These are phyloP conservation scores for Trypanosoma theileri DNA, from an alignment of 208 protist genomes.

Conservation along the genomic window DNA sequence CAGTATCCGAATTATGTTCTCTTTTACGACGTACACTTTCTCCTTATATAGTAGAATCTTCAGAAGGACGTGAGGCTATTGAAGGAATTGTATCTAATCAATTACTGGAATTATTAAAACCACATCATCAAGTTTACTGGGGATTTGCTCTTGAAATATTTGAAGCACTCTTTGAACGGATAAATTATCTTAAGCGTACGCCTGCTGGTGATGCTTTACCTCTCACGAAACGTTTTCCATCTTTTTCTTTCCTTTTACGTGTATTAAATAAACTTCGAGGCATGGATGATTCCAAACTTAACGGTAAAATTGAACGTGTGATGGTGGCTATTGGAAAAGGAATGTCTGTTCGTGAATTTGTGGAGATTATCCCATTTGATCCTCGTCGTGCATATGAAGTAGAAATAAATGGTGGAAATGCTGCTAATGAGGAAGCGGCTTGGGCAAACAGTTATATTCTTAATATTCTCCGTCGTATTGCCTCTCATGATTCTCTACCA, in stretches of 20 bases:
- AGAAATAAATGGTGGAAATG: conserved; percentile 36
- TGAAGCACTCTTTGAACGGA: conserved; percentile 52
- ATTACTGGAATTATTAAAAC: conserved; percentile 74
- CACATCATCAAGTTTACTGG: conserved; percentile 76
- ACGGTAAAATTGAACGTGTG: conserved; percentile 70
- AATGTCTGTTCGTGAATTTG: conserved; percentile 79
- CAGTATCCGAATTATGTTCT: conserved; percentile 49
- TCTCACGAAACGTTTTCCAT: conserved; percentile 66
- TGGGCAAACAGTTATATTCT: conserved; percentile 82
- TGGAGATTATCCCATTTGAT: conserved; percentile 73
- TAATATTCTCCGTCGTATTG: conserved; percentile 70
- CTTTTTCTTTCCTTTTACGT: conserved; percentile 65
- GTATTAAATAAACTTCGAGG: conserved; percentile 85
- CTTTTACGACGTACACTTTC: conserved; percentile 71
- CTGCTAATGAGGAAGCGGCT: conserved; percentile 32
- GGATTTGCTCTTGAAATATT: conserved; percentile 62
- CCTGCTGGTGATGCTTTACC: conserved; percentile 27
- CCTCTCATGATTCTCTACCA: conserved; percentile 80
- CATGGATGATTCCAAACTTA: conserved; percentile 76
- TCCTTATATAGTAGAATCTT: conserved; percentile 79
- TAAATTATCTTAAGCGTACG: conserved; percentile 82
- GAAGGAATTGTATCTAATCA: conserved; percentile 65
- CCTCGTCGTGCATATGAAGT: conserved; percentile 52
- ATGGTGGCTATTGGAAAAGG: conserved; percentile 71
- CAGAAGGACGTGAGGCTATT: conserved; percentile 65